Conservation (phyloP, 2,329 filamentous ascomycete species). For the Neocucurbitaria cava region DNA sequence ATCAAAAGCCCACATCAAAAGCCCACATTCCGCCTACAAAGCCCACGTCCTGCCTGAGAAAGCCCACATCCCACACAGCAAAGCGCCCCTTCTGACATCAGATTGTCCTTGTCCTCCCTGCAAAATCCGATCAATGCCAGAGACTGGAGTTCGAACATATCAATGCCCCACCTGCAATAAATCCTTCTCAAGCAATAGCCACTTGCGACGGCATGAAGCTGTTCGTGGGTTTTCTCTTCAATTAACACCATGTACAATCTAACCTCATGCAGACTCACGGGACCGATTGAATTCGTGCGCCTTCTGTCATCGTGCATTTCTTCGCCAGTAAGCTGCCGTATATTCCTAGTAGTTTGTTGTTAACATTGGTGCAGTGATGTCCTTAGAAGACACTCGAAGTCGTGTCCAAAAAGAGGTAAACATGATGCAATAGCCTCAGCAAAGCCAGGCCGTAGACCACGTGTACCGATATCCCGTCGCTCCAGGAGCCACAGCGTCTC, state of each 20-base stretch:
- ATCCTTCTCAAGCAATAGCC: constrained; percentile 1
- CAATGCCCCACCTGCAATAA: constrained; percentile 5
- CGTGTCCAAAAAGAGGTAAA: constrained; percentile 4
- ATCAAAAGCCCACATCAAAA: neutral
- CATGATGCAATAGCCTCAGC: constrained; percentile 1
- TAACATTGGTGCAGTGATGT: neutral
- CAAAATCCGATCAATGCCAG: neutral
- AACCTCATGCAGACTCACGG: neutral
- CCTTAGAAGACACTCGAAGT: constrained; percentile 5
- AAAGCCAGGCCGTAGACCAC: neutral
- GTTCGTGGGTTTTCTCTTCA: constrained; percentile 1
- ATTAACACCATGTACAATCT: neutral
- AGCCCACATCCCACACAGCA: neutral
- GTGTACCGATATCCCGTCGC: neutral
- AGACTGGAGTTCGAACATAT: neutral
- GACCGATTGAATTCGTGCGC: neutral
- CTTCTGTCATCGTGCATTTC: neutral
- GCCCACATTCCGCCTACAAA: neutral
- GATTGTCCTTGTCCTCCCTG: neutral
- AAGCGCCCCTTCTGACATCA: neutral
- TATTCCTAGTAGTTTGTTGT: neutral
- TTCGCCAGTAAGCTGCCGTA: neutral
- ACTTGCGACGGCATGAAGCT: constrained; percentile 14
- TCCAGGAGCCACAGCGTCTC: neutral
- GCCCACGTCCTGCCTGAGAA: neutral